Conservation (phyloP, 768 basidiomycete genomes). For the Amanita muscaria region DNA sequence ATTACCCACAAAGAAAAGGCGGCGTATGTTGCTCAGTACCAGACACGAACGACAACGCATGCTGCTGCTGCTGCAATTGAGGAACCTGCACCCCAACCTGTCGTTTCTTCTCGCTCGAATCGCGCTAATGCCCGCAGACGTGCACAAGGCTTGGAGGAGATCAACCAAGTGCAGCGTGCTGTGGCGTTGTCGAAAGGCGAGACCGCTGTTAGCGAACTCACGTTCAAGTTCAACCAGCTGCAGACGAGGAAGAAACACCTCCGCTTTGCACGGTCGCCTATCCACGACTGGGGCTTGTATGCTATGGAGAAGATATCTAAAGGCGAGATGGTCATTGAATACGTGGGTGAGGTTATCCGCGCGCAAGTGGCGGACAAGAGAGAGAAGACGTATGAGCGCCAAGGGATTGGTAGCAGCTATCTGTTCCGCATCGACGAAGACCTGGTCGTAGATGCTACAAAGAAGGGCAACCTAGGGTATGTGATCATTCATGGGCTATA, state of each 20-base stretch:
- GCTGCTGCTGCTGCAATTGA: slow-evolving; percentile 35
- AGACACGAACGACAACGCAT: slow-evolving; percentile 44
- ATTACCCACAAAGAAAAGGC: slow-evolving; percentile 89
- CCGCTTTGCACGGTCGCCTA: slow-evolving; percentile 88
- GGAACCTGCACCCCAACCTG: slow-evolving; percentile 41
- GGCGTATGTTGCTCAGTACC: slow-evolving; percentile 85
- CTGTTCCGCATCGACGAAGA: slow-evolving; percentile 98
- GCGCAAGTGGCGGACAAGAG: slow-evolving; percentile 94
- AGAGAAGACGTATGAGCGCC: slow-evolving; percentile 94
- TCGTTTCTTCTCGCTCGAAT: slow-evolving; percentile 78
- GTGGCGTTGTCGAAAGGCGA: slow-evolving; percentile 71
- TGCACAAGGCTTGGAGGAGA: slow-evolving; percentile 89
- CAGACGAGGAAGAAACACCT: slow-evolving; percentile 97
- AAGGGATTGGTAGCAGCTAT: slow-evolving; percentile 97
- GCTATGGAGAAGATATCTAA: slow-evolving; percentile 92
- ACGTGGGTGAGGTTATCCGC: slow-evolving; percentile 95
- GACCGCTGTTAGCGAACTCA: slow-evolving; percentile 56
- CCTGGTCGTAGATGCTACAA: slow-evolving; percentile 95
- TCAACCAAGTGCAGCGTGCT: slow-evolving; percentile 82
- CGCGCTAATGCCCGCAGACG: slow-evolving; percentile 88
- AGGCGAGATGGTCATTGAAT: slow-evolving; percentile 99
- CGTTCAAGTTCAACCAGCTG: slow-evolving; percentile 98
- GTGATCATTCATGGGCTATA: slow-evolving; percentile 23
- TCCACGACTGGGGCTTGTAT: slow-evolving; percentile 98
- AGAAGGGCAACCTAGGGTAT: slow-evolving; percentile 97